Conservation (phyloP, 495 filamentous ascomycete genomes). For the Penicillium steckii region DNA sequence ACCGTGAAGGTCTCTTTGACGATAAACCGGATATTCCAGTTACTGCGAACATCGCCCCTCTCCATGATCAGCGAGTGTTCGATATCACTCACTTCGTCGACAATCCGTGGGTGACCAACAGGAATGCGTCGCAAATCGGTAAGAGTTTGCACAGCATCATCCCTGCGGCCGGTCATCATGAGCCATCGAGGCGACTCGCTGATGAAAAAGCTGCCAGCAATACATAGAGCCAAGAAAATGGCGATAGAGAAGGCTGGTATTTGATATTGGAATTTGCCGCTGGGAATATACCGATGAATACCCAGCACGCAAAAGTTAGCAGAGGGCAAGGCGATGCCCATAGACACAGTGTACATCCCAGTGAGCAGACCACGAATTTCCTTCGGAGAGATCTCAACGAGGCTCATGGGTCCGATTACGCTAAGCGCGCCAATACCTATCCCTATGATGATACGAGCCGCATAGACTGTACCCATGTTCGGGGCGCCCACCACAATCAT, state of each 20-base stretch:
- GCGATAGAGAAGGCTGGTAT: conserved; percentile 12
- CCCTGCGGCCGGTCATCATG: conserved; percentile 18
- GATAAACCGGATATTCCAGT: conserved; percentile 8
- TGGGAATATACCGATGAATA: conserved; percentile 2
- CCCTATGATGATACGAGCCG: conserved; percentile 14
- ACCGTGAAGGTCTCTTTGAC: conserved; percentile 17
- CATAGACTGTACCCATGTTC: conserved; percentile 2
- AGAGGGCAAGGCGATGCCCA: conserved; percentile 1
- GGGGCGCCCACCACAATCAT: conserved; percentile 3
- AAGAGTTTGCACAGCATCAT: conserved; percentile 27
- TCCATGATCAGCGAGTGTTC: conserved; percentile 19
- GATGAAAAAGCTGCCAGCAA: conserved; percentile 17
- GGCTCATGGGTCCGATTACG: conserved; percentile 9
- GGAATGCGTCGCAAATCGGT: conserved; percentile 25
- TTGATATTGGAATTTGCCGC: conserved; percentile 17
- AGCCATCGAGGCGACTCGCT: conserved; percentile 41
- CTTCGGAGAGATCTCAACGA: conserved; percentile 17
- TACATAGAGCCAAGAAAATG: conserved; percentile 12
- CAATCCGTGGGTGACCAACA: conserved; percentile 19
- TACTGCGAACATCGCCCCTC: not conserved
- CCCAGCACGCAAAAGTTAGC: conserved; percentile 14
- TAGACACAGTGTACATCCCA: conserved; percentile 13
- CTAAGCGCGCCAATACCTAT: conserved; percentile 18
- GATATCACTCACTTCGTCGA: conserved; percentile 26
- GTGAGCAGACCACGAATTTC: conserved; percentile 21